Percentiles rank a stretch among this genome's conserved stretches.
Conservation (phyloP, 129 eudicot genomes). For the Gnaphalium uliginosum region DNA sequence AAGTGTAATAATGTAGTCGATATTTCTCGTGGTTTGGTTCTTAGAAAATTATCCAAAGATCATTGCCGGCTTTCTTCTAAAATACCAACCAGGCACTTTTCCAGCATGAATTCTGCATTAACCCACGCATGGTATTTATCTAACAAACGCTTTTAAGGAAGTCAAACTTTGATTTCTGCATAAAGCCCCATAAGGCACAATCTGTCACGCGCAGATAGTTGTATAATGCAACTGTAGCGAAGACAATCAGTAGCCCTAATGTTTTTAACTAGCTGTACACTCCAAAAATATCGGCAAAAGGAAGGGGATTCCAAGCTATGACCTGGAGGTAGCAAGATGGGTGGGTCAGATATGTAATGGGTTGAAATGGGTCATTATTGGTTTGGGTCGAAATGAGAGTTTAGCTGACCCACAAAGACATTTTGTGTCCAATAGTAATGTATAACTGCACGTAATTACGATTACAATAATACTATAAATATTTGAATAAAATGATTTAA, state of each 20-base stretch:
- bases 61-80: slow-evolving; percentile 38
- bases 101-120: slow-evolving; percentile 44
- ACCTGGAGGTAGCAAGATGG: background rate
- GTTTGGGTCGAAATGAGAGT: background rate
- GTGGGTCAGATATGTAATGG: background rate
- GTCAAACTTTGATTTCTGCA: background rate
- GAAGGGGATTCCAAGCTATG: too few species aligned
- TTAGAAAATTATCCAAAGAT: background rate
- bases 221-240: background rate
- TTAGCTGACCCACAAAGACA: too few species aligned
- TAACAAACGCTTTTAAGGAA: slow-evolving; percentile 21
- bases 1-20: background rate
- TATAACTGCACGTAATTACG: background rate
- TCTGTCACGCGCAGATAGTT: background rate
- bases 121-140: slow-evolving; percentile 57
- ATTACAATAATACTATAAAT: background rate
- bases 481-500: background rate
- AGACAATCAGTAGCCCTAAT: background rate
- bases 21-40: background rate
- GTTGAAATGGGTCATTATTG: background rate
- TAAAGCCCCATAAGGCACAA: background rate
- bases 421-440: too few species aligned
- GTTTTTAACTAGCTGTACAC: too few species aligned
- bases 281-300: too few species aligned
- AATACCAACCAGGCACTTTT: slow-evolving; percentile 45